Evolutionary conservation across 805 yeast species (phyloP), one percentile per base, ranked within the genome.

Genomic region (Hanseniaspora clermontiae): DNA sequence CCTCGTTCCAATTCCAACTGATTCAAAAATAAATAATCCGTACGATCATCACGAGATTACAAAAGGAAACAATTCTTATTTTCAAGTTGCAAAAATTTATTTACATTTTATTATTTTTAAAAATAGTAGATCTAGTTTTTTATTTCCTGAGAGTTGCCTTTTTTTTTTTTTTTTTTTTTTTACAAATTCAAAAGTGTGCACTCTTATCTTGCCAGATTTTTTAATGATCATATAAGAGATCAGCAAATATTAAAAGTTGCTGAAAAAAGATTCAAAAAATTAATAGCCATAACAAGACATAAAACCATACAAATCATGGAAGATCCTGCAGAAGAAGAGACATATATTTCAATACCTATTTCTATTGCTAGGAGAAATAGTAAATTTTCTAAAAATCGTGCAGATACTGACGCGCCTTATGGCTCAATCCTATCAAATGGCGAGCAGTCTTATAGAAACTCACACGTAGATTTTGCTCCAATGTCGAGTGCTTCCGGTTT

Each of bases 401-500:
- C 17, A 10, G 49, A 46, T 11, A 11, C 27, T 36, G 29, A 46
- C 11, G 49, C 6, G 11, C 11, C n/a, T 8, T 46, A 46, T 20
- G 49, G 49, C 2, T 46, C 49, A 6, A 29, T 45, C 32, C 3
- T 34, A 19, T 24, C 29, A 12, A 9, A n/a, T 14, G 29, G n/a
- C 2, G 49, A 34, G 6, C 3, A 8, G 6, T 8, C 49, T 17
- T 6, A 32, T n/a, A 34, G 39, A 8, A 11, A 54, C 52, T 31
- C 47, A 52, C 12, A 52, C 50, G 60, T 62, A 46, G 46, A 36
- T 17, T 39, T 24, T n/a, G 29, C 32, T 15, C 36, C 45, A 3
- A 43, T 38, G n/a, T 17, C 34, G 6, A 43, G 29, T 7, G 12
- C 55, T 8, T 51, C 51, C 7, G 81, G 84, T 19, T 81, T 80